Conservation (phyloP, 177 flowering plant species). For the Tripterygium wilfordii region DNA sequence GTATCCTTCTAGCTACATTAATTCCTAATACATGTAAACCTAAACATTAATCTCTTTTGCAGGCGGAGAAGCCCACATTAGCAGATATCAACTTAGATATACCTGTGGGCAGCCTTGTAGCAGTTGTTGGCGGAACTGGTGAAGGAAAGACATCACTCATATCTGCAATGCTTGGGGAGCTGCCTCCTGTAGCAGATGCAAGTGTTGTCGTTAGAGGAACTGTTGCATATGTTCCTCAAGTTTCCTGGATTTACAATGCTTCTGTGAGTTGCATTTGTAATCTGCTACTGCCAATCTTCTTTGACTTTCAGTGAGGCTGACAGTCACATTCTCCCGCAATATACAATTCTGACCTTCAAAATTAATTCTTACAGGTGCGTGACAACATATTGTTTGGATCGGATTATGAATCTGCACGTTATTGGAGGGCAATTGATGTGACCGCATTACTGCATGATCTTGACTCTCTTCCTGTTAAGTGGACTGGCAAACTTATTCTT, state of each 20-base stretch:
- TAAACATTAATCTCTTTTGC: slow-evolving; percentile 12
- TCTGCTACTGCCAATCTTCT: too few relatives aligned
- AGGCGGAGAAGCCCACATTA: slow-evolving; percentile 77
- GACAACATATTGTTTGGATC: slow-evolving; percentile 94
- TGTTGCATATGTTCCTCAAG: slow-evolving; percentile 93
- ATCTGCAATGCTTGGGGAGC: slow-evolving; percentile 98
- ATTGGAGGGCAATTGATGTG: slow-evolving; percentile 70
- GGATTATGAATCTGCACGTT: slow-evolving; percentile 44
- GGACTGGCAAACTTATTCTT: neutral
- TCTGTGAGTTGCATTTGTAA: slow-evolving; percentile 79
- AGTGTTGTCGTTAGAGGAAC: slow-evolving; percentile 66
- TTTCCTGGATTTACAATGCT: slow-evolving; percentile 98
- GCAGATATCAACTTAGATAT: slow-evolving; percentile 76
- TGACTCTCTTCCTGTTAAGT: slow-evolving; percentile 80
- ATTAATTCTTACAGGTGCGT: slow-evolving; percentile 56
- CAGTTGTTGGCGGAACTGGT: slow-evolving; percentile 94
- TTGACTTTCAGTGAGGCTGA: neutral
- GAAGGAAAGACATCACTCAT: slow-evolving; percentile 95
- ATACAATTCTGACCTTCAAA: neutral
- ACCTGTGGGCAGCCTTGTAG: slow-evolving; percentile 86
- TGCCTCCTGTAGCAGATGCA: slow-evolving; percentile 56
- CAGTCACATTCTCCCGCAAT: neutral
- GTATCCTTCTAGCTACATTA: neutral
- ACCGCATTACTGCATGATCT: slow-evolving; percentile 88
- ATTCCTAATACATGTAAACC: neutral